These are phyloP conservation scores for Thermothelomyces thermophilus DNA, from an alignment of 2,329 filamentous ascomycete genomes.

Conservation along the genomic window DNA sequence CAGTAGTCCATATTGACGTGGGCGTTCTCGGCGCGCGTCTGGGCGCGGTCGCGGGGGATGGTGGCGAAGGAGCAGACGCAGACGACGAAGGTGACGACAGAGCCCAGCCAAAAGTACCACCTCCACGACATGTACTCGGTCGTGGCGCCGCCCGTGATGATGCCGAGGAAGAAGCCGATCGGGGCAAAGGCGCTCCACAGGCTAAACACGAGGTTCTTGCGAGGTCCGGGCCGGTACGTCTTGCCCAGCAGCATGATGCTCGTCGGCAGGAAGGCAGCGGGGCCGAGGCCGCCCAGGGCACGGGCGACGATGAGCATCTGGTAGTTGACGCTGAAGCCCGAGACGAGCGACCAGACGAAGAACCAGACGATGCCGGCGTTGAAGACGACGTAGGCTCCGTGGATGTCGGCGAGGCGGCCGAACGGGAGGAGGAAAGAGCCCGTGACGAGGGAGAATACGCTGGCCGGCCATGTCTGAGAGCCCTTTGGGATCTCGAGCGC, in stretches of 20 bases:
- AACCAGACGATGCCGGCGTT: constrained; percentile 58
- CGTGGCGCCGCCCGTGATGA: constrained; percentile 58
- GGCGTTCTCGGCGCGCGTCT: constrained; percentile 20
- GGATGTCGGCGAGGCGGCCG: constrained; percentile 56
- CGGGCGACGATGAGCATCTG: constrained; percentile 68
- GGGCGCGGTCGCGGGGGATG: constrained; percentile 32
- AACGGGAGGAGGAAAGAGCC: constrained; percentile 55
- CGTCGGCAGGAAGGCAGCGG: constrained; percentile 64
- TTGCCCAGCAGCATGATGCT: constrained; percentile 63
- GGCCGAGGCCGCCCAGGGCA: constrained; percentile 66
- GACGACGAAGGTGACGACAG: constrained; percentile 37
- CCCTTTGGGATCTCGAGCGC: constrained; percentile 57
- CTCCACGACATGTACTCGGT: constrained; percentile 56
- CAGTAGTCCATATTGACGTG: constrained; percentile 59
- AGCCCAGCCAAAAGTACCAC: constrained; percentile 66
- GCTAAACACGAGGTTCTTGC: constrained; percentile 62
- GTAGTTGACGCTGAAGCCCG: constrained; percentile 61
- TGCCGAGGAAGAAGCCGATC: constrained; percentile 56
- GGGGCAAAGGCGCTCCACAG: constrained; percentile 53
- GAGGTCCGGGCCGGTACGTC: constrained; percentile 61
- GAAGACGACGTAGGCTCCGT: constrained; percentile 56
- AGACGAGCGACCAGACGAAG: constrained; percentile 59
- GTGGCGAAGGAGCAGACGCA: constrained; percentile 38
- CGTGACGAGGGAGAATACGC: constrained; percentile 51
- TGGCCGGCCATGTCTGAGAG: constrained; percentile 58